These are phyloP conservation scores for Lactarius sanguifluus DNA, from an alignment of 768 basidiomycete genomes.

Conservation along the genomic window DNA sequence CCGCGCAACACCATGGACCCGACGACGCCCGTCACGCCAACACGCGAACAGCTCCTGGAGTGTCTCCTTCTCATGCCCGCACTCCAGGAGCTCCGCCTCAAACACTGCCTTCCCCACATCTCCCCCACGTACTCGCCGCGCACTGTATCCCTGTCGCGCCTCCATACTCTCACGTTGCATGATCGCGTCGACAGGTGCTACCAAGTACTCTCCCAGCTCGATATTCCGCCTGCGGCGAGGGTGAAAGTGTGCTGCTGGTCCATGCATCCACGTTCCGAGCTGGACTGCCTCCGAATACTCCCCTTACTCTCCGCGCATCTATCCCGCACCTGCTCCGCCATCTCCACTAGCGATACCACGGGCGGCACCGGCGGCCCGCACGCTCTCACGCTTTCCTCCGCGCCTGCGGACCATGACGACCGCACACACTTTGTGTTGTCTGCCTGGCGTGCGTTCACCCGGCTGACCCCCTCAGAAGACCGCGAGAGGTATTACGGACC, in stretches of 20 bases:
- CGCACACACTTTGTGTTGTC: conserved; percentile 11
- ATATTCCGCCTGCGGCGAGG: not conserved
- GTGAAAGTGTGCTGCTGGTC: conserved; percentile 20
- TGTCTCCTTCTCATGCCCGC: conserved; percentile 14
- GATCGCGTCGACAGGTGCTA: conserved; percentile 22
- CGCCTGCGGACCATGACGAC: not conserved
- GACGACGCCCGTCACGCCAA: not conserved
- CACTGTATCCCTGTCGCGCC: conserved; percentile 3
- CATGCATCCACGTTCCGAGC: conserved; percentile 13
- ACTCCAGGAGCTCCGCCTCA: conserved; percentile 6
- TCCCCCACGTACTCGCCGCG: not conserved
- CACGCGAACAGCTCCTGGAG: conserved; percentile 14
- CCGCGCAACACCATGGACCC: not conserved
- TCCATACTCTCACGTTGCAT: not conserved
- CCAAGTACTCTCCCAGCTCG: conserved; percentile 12
- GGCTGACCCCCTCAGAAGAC: conserved; percentile 10
- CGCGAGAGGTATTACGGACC: conserved; percentile 17
- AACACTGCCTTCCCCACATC: conserved; percentile 15
- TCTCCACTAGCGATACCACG: not conserved
- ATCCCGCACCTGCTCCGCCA: not conserved
- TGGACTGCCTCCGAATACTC: conserved; percentile 21
- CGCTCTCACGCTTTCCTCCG: conserved; percentile 20
- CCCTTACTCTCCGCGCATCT: conserved; percentile 20
- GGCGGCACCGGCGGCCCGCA: not conserved
- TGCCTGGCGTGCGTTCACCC: conserved; percentile 20